Evolutionary conservation across 805 yeast species (phyloP).

Genomic region (Jamesozyma gamospora): DNA sequence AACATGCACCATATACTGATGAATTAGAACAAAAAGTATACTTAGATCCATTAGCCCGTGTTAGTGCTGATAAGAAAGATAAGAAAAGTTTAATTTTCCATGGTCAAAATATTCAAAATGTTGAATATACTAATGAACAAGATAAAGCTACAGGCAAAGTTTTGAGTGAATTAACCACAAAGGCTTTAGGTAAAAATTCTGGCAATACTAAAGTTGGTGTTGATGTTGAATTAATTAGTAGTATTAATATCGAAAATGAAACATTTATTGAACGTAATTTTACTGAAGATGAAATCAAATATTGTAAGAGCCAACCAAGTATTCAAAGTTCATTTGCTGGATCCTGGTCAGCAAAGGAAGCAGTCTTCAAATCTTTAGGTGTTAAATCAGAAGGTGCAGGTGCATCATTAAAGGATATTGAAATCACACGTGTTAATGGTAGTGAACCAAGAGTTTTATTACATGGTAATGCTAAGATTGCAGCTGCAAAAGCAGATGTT

Average conservation of each 20-base stretch:
- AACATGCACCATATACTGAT: slow-evolving; percentile 82
- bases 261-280: slow-evolving; percentile 90
- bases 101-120: slow-evolving; percentile 41
- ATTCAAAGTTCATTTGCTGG: slow-evolving; percentile 92
- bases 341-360: slow-evolving; percentile 98
- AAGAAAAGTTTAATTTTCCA: slow-evolving; percentile 38
- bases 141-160: slow-evolving; percentile 52
- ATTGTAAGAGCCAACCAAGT: slow-evolving; percentile 64
- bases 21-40: slow-evolving; percentile 85
- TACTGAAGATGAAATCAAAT: slow-evolving; percentile 67
- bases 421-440: slow-evolving; percentile 59
- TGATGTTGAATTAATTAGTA: slow-evolving; percentile 82
- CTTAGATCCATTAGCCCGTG: slow-evolving; percentile 85
- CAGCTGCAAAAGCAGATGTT: slow-evolving; percentile 65
- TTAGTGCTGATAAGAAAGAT: slow-evolving; percentile 26
- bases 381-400: slow-evolving; percentile 90
- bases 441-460: slow-evolving; percentile 79
- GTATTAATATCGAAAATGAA: slow-evolving; percentile 77
- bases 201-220: slow-evolving; percentile 75
- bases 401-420: slow-evolving; percentile 86
- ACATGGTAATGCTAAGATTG: slow-evolving; percentile 63
- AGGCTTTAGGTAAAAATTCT: slow-evolving; percentile 21
- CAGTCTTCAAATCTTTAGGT: slow-evolving; percentile 92
- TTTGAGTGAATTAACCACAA: slow-evolving; percentile 44
- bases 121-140: slow-evolving; percentile 33